These are phyloP conservation scores for Cercospora beticola DNA, from an alignment of 2,329 filamentous ascomycete genomes.

Conservation along the genomic window DNA sequence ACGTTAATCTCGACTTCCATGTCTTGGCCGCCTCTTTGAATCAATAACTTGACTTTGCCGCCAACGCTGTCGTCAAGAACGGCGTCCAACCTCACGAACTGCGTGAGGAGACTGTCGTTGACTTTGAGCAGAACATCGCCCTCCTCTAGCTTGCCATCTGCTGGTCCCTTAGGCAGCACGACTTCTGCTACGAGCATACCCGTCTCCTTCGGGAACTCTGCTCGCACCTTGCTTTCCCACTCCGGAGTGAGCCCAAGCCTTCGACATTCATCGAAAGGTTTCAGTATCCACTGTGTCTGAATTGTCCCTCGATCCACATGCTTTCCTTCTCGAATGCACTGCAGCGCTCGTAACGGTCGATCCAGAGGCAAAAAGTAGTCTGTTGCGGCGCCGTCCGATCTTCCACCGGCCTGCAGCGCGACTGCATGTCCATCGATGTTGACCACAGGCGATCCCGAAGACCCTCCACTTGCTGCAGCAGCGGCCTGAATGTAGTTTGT, in stretches of 20 bases:
- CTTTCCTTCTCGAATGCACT: constrained; percentile 75
- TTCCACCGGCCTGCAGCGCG: constrained; percentile 88
- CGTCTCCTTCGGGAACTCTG: constrained; percentile 85
- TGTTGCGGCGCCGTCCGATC: constrained; percentile 91
- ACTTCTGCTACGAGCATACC: constrained; percentile 98
- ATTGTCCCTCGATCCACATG: constrained; percentile 90
- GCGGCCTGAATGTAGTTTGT: constrained; percentile 97
- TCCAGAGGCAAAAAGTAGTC: constrained; percentile 97
- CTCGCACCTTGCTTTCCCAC: constrained; percentile 82
- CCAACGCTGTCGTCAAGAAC: constrained; percentile 87
- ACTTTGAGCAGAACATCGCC: constrained; percentile 92
- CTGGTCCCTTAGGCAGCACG: constrained; percentile 85
- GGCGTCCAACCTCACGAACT: constrained; percentile 88
- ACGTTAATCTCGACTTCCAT: constrained; percentile 81
- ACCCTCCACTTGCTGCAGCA: constrained; percentile 92
- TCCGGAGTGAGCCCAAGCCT: constrained; percentile 79
- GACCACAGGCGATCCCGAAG: constrained; percentile 96
- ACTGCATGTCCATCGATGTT: constrained; percentile 92
- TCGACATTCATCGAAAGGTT: constrained; percentile 95
- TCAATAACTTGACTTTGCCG: constrained; percentile 70
- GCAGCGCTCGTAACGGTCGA: constrained; percentile 79
- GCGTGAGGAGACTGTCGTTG: constrained; percentile 87
- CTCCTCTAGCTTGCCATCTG: constrained; percentile 82
- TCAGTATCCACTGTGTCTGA: constrained; percentile 94
- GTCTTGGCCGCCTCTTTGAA: constrained; percentile 87